A percentile compares a stretch with the other conserved stretches of the same genome.
These are phyloP conservation scores for Fusarium sp. DNA, from an alignment of 2,329 filamentous ascomycete species.

Conservation along the genomic window DNA sequence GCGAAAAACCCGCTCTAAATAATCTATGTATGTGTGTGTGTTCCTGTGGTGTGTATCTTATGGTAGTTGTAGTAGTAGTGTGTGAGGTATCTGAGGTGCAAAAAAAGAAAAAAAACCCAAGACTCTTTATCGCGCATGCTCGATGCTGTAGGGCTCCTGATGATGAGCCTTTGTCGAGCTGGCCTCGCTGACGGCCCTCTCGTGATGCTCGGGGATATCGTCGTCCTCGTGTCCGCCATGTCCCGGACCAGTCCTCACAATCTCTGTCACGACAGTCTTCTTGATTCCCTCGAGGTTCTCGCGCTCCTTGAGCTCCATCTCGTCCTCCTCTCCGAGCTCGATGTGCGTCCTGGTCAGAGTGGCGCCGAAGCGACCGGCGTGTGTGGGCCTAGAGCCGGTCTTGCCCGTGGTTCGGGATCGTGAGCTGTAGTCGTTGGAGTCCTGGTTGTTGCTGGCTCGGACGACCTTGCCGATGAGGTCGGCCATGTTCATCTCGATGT, in stretches of 20 bases:
- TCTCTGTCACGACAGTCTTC: slow-evolving; percentile 40
- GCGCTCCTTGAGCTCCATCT: slow-evolving; percentile 42
- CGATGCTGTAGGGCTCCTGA: slow-evolving; percentile 36
- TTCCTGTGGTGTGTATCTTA: neutral
- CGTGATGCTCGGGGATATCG: slow-evolving; percentile 42
- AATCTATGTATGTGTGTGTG: neutral
- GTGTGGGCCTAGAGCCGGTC: slow-evolving; percentile 18
- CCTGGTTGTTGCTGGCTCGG: slow-evolving; percentile 28
- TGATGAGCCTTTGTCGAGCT: slow-evolving; percentile 38
- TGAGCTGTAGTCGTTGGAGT: slow-evolving; percentile 37
- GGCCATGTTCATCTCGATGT: slow-evolving; percentile 44
- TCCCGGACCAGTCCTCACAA: slow-evolving; percentile 26
- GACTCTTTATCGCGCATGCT: slow-evolving; percentile 29
- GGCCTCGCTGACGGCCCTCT: slow-evolving; percentile 43
- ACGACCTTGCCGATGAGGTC: slow-evolving; percentile 43
- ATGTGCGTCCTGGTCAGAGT: slow-evolving; percentile 42
- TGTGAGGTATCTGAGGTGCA: neutral
- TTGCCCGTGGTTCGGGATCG: slow-evolving; percentile 34
- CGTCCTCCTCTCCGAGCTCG: slow-evolving; percentile 43
- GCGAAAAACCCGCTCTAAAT: slow-evolving; percentile 6
- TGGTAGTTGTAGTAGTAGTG: neutral
- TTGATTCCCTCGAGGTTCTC: slow-evolving; percentile 40
- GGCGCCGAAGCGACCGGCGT: slow-evolving; percentile 30
- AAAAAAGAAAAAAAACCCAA: neutral
- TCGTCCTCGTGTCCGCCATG: slow-evolving; percentile 19